A percentile compares a stretch with the other conserved stretches of the same genome.
Evolutionary conservation across 768 basidiomycete species (phyloP).

Genomic region (Amanita rimosa): DNA sequence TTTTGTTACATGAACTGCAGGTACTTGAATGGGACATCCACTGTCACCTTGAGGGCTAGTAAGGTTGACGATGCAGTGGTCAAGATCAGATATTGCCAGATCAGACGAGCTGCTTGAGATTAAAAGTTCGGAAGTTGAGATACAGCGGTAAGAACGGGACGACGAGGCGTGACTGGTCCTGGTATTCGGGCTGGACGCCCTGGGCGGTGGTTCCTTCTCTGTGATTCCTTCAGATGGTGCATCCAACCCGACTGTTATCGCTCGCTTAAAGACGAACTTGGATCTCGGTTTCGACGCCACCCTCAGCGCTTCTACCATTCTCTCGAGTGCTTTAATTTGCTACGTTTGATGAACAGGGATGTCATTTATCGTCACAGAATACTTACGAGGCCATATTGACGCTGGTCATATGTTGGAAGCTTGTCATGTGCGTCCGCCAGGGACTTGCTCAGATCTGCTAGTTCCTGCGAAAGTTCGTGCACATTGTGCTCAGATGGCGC

Average conservation of each 20-base stretch:
- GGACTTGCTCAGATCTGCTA: constrained; percentile 49
- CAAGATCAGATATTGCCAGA: constrained; percentile 56
- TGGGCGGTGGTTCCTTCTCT: neutral
- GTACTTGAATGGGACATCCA: constrained; percentile 19
- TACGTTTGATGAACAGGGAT: constrained; percentile 17
- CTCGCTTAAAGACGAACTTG: constrained; percentile 58
- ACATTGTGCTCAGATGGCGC: constrained; percentile 23
- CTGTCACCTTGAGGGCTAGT: constrained; percentile 10
- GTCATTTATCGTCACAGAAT: neutral
- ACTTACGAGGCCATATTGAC: constrained; percentile 57
- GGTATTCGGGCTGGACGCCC: constrained; percentile 1
- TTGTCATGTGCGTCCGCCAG: constrained; percentile 53
- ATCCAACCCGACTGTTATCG: constrained; percentile 11
- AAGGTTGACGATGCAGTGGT: constrained; percentile 63
- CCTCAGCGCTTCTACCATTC: constrained; percentile 38
- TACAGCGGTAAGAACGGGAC: constrained; percentile 30
- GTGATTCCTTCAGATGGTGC: neutral
- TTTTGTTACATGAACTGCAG: constrained; percentile 56
- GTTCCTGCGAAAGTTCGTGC: constrained; percentile 33
- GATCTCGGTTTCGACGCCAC: constrained; percentile 32
- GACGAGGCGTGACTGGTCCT: constrained; percentile 23
- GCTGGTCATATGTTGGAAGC: constrained; percentile 65
- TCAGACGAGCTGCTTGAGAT: constrained; percentile 29
- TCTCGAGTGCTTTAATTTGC: constrained; percentile 61
- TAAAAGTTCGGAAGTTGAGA: constrained; percentile 31